Conservation (phyloP, 768 basidiomycete genomes). For the Lactarius akahatsu region DNA sequence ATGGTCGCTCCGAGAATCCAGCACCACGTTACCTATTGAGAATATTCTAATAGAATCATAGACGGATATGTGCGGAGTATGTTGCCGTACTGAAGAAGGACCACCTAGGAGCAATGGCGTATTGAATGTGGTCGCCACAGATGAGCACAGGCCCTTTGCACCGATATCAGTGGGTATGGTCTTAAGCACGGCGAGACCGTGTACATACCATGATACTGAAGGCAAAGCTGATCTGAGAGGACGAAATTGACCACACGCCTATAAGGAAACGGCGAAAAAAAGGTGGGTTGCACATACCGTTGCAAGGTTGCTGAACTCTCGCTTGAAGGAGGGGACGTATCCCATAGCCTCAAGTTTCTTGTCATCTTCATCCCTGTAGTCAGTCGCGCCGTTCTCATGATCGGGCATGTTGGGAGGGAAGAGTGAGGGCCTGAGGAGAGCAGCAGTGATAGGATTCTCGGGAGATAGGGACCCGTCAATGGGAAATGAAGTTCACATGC, state of each 20-base stretch:
- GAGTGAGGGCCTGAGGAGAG: background rate
- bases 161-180: constrained; percentile 10
- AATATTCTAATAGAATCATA: background rate
- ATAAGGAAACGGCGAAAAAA: background rate
- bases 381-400: background rate
- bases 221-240: constrained; percentile 62
- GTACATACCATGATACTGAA: constrained; percentile 68
- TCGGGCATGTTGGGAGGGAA: constrained; percentile 20
- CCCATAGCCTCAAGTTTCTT: constrained; percentile 63
- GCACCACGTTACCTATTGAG: constrained; percentile 58
- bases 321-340: constrained; percentile 76
- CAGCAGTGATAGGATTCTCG: background rate
- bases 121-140: constrained; percentile 76
- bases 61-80: constrained; percentile 1
- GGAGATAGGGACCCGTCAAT: background rate
- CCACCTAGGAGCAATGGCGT: constrained; percentile 69
- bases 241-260: background rate
- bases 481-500: background rate
- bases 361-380: constrained; percentile 50
- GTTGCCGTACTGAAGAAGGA: constrained; percentile 55
- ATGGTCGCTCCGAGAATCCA: constrained; percentile 71
- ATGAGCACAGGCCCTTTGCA: constrained; percentile 66
- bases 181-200: background rate
- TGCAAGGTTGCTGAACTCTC: constrained; percentile 83
- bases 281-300: constrained; percentile 47